Conservation (phyloP, 176 grass and related monocot species). For the Triticum aestivum region IWGSC_CS_RefSeq_v2.1 NC_057795.1:488351561-488352060, state of each 20-base stretch:
- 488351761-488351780: background rate
- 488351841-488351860: background rate
- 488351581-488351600: slow-evolving; percentile 16
- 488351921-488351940: too few relatives aligned
- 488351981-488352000: too few relatives aligned
- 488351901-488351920: too few relatives aligned
- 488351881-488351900: background rate
- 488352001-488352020: too few relatives aligned
- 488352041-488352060: too few relatives aligned
- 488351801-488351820: slow-evolving; percentile 12
- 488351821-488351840: background rate
- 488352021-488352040: too few relatives aligned
- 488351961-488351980: too few relatives aligned
- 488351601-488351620: background rate
- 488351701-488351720: background rate
- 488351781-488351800: background rate
- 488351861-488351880: background rate
- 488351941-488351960: too few relatives aligned
- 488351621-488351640: background rate
- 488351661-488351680: background rate
- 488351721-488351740: background rate
- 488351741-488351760: background rate
- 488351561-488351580: slow-evolving; percentile 30
- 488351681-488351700: background rate
- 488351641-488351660: slow-evolving; percentile 4